These are phyloP conservation scores for Pyricularia pennisetigena DNA, from an alignment of 2,329 filamentous ascomycete species.

Conservation along the genomic window DNA sequence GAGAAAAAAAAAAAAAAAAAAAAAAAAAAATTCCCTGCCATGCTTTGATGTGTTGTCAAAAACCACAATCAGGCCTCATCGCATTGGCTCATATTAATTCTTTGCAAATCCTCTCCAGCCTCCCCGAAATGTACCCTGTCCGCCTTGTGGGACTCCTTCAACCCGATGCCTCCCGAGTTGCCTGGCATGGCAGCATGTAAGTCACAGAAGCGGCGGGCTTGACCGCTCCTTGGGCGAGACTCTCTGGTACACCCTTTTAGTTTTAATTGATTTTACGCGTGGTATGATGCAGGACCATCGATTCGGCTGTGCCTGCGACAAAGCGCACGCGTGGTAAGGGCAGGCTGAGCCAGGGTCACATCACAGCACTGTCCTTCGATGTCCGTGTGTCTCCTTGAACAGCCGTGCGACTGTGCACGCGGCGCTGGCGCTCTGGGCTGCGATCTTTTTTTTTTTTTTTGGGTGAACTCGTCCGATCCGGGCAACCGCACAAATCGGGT, in stretches of 20 bases:
- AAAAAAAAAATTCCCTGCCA: neutral
- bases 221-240: neutral
- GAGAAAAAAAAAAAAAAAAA: neutral
- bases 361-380: neutral
- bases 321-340: neutral
- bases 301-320: neutral
- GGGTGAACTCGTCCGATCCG: neutral
- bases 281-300: neutral
- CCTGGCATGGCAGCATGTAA: neutral
- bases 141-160: neutral
- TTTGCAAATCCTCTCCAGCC: neutral
- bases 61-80: neutral
- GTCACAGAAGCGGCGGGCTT: neutral
- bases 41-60: neutral
- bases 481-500: neutral
- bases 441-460: too few species aligned
- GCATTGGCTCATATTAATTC: neutral
- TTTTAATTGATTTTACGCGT: neutral
- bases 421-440: neutral
- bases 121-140: neutral
- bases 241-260: neutral
- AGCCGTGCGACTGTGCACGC: neutral
- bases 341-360: neutral
- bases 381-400: neutral
- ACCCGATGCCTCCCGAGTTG: neutral